phyloP scores from a whole-genome alignment of 1,284 basidiomycete species.

The Uromyces viciae-fabae region DNA sequence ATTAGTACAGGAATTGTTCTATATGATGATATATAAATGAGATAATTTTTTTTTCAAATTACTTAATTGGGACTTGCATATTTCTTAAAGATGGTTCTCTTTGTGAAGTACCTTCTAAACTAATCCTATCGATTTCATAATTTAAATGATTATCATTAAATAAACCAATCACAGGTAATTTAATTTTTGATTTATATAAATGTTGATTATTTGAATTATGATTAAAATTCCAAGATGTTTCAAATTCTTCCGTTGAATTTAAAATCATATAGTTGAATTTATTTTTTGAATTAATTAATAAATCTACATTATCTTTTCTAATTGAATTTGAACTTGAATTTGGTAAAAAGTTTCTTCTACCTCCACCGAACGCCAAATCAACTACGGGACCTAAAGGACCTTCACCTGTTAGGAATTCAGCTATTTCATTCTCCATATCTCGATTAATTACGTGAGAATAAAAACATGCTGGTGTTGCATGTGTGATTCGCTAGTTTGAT shows the following conservation, averaged over 20 bases:
- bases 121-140: conserved; percentile 48
- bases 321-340: conserved; percentile 51
- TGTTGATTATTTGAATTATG: too few relatives aligned
- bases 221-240: conserved; percentile 38
- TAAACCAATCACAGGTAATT: conserved; percentile 45
- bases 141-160: conserved; percentile 48
- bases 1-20: too few relatives aligned
- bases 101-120: conserved; percentile 29
- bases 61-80: conserved; percentile 47
- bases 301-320: conserved; percentile 53
- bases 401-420: conserved; percentile 48
- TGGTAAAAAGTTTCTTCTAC: conserved; percentile 55
- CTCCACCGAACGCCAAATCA: conserved; percentile 56
- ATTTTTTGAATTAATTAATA: conserved; percentile 49
- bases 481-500: conserved; percentile 49
- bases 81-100: conserved; percentile 48
- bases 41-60: conserved; percentile 24
- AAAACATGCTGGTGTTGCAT: conserved; percentile 55
- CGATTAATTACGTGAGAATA: conserved; percentile 53
- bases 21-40: background rate
- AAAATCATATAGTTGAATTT: conserved; percentile 47
- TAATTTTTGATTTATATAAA: conserved; percentile 12
- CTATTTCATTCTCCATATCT: conserved; percentile 49
- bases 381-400: conserved; percentile 48
- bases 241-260: conserved; percentile 44